A percentile compares a stretch with the other conserved stretches of the same genome.
Evolutionary conservation across 148 eudicot species (phyloP).

Genomic region (Amaranthus cruentus): DNA sequence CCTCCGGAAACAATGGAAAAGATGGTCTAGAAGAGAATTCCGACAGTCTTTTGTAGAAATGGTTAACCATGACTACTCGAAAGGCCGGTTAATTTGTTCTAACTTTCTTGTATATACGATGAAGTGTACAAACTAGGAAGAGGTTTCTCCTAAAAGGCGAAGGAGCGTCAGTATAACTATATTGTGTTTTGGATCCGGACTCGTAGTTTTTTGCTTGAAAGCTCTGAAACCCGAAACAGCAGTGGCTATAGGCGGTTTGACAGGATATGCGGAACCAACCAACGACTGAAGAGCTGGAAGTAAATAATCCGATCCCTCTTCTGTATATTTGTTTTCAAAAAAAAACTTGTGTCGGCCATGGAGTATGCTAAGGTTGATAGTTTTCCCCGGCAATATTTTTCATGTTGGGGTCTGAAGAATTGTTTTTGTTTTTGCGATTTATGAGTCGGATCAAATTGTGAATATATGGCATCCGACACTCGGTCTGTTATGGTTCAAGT

Average conservation of each 20-base stretch:
- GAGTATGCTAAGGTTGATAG: neutral
- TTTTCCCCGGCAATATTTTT: constrained; percentile 2
- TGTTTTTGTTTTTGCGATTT: constrained; percentile 13
- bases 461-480: constrained; percentile 7
- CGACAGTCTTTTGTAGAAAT: constrained; percentile 33
- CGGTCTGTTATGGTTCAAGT: too few species aligned
- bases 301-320: neutral
- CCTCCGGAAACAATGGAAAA: constrained; percentile 28
- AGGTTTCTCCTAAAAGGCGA: neutral
- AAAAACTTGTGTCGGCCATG: neutral
- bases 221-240: constrained; percentile 20
- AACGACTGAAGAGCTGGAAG: constrained; percentile 10
- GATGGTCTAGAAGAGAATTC: constrained; percentile 37
- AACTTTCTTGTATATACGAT: constrained; percentile 36
- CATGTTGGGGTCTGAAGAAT: constrained; percentile 16
- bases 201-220: constrained; percentile 30
- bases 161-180: too few species aligned
- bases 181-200: constrained; percentile 28
- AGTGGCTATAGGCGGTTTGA: neutral
- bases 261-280: neutral
- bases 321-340: neutral
- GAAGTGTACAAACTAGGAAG: too few species aligned
- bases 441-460: constrained; percentile 25
- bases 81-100: constrained; percentile 27
- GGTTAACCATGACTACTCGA: constrained; percentile 16